Base-by-base conservation (phyloP, 2,329 filamentous ascomycete genomes). In the Hypoxylon sp. region DNA sequence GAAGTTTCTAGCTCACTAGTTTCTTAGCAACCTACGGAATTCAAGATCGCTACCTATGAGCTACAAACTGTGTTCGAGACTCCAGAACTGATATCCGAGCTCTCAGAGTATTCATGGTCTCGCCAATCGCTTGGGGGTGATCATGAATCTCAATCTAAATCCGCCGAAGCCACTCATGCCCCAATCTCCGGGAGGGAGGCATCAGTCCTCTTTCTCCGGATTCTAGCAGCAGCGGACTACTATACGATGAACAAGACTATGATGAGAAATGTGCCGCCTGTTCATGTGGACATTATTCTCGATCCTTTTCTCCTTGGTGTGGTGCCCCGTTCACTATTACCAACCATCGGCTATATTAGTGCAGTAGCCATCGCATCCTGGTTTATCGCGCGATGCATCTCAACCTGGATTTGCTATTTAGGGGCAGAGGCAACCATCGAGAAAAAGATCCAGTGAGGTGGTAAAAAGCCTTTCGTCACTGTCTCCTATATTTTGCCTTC, bases 281-380 rank as follows among this genome's bases (percentile, higher is more conserved):
- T 98, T 3, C 83, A 89, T 59, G 91, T 91, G 57, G 95, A 99
- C 74, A 80, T 90, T 79, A 92, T 98, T 74, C 87, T 99, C 24
- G 96, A 98, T 79, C 94, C 94, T 0, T 98, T 91, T 77, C 67
- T 97, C 44, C 81, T 91, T 75, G 96, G 97, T 81, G 77, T 94
- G 14, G 85, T 98, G 58, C 96, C 96, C 11, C 85, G 84, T 57
- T 97, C 94, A 3, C 83, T 98, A 14, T 75, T 92, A 22, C 90
- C 92, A 19, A 95, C 92, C 1, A 88, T 88, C 11, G 82, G 81
- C 37, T 97, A 94, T 79, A 85, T 97, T 59, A 74, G 85, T 3
- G 72, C 87, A 2, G 85, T 97, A 59, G 88, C 89, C n/a, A 68
- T 80, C 26, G 71, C 77, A 39, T 82, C 82, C 3, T 84, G 80